Percentiles rank a stretch among this genome's conserved stretches.
These are phyloP conservation scores for Astraeus odoratus DNA, from an alignment of 768 basidiomycete genomes.

Conservation along the genomic window DNA sequence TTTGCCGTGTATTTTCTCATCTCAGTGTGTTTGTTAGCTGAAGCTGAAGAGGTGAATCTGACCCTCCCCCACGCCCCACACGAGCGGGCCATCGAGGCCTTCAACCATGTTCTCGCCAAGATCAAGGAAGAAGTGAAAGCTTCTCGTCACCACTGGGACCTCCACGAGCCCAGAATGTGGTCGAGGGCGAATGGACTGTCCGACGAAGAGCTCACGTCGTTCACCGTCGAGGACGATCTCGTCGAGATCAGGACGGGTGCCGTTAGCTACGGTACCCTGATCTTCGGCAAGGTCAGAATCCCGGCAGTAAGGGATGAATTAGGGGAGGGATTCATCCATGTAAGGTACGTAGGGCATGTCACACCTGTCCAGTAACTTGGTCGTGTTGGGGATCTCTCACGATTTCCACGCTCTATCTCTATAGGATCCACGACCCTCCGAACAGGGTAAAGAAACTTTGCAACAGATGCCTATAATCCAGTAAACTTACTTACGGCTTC, in stretches of 20 bases:
- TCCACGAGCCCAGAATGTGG: conserved; percentile 59
- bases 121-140: conserved; percentile 64
- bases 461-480: not conserved
- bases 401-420: not conserved
- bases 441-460: conserved; percentile 40
- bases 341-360: conserved; percentile 42
- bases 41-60: conserved; percentile 47
- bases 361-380: not conserved
- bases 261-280: conserved; percentile 63
- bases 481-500: conserved; percentile 5
- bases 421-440: conserved; percentile 52
- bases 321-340: conserved; percentile 63
- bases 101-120: conserved; percentile 41
- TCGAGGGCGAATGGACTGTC: conserved; percentile 45
- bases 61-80: conserved; percentile 57
- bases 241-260: conserved; percentile 44
- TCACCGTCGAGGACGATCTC: conserved; percentile 41
- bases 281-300: conserved; percentile 71
- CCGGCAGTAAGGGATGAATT: conserved; percentile 55
- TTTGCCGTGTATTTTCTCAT: conserved; percentile 7
- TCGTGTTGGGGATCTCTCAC: not conserved
- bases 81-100: conserved; percentile 57
- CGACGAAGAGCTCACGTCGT: conserved; percentile 46
- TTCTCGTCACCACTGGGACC: conserved; percentile 65
- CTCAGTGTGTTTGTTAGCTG: conserved; percentile 40